phyloP scores from a whole-genome alignment of 306 rosid species.

The Gastrolobium bilobum region DNA sequence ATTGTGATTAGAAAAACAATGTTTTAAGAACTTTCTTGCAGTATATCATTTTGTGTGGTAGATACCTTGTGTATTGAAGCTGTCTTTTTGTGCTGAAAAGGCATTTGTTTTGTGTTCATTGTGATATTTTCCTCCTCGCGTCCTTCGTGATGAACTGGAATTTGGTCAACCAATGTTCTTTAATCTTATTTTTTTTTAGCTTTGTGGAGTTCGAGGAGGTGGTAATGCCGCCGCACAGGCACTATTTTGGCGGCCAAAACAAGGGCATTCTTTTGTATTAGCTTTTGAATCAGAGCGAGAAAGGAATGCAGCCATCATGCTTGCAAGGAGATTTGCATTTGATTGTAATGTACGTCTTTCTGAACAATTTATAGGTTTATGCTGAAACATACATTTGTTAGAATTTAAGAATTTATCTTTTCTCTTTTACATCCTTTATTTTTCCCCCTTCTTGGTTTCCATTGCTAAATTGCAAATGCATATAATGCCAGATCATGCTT shows the following conservation, averaged over 20 bases:
- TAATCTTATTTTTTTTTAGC: conserved; percentile 58
- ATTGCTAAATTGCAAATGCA: conserved; percentile 43
- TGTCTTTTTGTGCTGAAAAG: neutral
- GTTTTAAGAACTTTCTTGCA: neutral
- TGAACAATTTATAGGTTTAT: conserved; percentile 2
- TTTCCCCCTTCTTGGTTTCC: neutral
- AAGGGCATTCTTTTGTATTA: conserved; percentile 78
- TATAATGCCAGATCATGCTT: conserved; percentile 77
- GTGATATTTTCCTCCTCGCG: neutral
- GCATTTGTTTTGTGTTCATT: neutral
- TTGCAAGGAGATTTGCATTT: conserved; percentile 96
- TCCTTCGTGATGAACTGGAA: conserved; percentile 26
- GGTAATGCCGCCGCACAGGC: conserved; percentile 97
- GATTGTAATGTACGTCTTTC: conserved; percentile 87
- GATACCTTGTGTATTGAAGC: neutral
- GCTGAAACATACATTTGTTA: neutral
- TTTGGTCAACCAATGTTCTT: conserved; percentile 25
- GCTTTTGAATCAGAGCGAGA: conserved; percentile 97
- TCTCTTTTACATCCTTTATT: neutral
- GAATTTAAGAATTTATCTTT: neutral
- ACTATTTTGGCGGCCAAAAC: conserved; percentile 92
- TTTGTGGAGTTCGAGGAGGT: conserved; percentile 97
- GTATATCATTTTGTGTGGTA: neutral
- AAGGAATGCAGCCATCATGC: conserved; percentile 95
- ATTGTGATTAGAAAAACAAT: conserved; percentile 10